A percentile compares a stretch with the other conserved stretches of the same genome.
These are phyloP conservation scores for Trichoderma pleuroti DNA, from an alignment of 2,329 filamentous ascomycete genomes.

Conservation along the genomic window DNA sequence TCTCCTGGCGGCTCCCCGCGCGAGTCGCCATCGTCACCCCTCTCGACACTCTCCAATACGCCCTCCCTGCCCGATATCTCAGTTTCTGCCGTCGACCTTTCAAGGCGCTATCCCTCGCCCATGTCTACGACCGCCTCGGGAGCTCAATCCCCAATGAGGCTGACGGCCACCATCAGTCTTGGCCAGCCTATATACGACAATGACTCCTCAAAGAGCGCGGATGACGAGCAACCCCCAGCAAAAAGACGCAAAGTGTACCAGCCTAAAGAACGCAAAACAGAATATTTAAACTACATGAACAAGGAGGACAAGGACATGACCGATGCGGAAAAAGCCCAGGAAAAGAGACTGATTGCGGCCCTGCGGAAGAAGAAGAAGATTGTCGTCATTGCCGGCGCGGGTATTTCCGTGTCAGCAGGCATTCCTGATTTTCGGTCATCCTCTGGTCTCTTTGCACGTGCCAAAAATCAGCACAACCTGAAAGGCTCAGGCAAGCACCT, in stretches of 20 bases:
- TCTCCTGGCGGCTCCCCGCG: conserved; percentile 32
- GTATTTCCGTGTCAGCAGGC: conserved; percentile 93
- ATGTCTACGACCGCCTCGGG: conserved; percentile 46
- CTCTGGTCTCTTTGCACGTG: conserved; percentile 79
- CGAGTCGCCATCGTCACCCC: conserved; percentile 49
- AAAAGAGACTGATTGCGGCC: conserved; percentile 69
- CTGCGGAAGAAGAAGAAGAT: conserved; percentile 92
- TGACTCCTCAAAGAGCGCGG: conserved; percentile 29
- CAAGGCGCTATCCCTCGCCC: conserved; percentile 52
- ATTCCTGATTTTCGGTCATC: conserved; percentile 96
- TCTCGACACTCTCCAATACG: conserved; percentile 52
- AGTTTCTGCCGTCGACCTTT: conserved; percentile 35
- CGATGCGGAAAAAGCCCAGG: conserved; percentile 47
- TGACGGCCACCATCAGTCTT: conserved; percentile 32
- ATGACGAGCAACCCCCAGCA: conserved; percentile 62
- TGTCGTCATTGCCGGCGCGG: conserved; percentile 91
- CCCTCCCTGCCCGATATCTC: conserved; percentile 50
- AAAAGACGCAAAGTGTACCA: conserved; percentile 71
- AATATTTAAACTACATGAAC: conserved; percentile 66
- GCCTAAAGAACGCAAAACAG: conserved; percentile 67
- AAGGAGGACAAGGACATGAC: conserved; percentile 48
- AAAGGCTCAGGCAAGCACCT: conserved; percentile 88
- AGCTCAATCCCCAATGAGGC: conserved; percentile 50
- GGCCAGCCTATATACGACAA: conserved; percentile 27
- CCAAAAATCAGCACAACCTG: conserved; percentile 82